Conservation (phyloP, 2,329 filamentous ascomycete species). For the Ustilaginoidea virens region DNA sequence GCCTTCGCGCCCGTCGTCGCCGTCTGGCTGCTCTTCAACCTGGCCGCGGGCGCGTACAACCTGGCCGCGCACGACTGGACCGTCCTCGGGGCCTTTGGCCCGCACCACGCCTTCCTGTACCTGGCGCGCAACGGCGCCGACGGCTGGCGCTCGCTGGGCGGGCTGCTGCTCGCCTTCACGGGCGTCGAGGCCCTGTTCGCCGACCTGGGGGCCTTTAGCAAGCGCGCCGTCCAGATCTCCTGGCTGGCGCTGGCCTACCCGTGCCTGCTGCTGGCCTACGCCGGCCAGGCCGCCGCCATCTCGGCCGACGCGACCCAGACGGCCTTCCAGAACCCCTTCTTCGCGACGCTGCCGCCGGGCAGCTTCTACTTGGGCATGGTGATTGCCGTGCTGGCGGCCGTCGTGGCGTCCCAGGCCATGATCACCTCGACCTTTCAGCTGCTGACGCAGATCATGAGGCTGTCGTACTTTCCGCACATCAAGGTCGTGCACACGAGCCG, state of each 20-base stretch:
- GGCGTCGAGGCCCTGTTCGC: conserved; percentile 69
- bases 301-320: conserved; percentile 33
- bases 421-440: conserved; percentile 61
- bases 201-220: conserved; percentile 60
- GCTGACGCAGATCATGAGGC: conserved; percentile 55
- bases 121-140: conserved; percentile 41
- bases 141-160: conserved; percentile 52
- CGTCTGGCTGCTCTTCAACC: conserved; percentile 51
- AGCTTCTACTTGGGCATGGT: conserved; percentile 54
- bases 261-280: conserved; percentile 49
- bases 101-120: conserved; percentile 44
- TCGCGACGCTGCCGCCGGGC: conserved; percentile 50
- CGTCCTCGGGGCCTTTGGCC: conserved; percentile 40
- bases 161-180: conserved; percentile 59
- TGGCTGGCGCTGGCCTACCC: conserved; percentile 58
- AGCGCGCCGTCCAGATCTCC: conserved; percentile 53
- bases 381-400: conserved; percentile 52
- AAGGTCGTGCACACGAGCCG: conserved; percentile 56
- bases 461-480: conserved; percentile 61
- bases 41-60: conserved; percentile 48
- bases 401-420: conserved; percentile 66
- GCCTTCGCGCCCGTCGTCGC: conserved; percentile 52
- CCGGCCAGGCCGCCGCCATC: conserved; percentile 62
- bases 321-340: conserved; percentile 48
- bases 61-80: conserved; percentile 33